These are phyloP conservation scores for Gastrolobium villosum DNA, from an alignment of 306 rosid genomes.

Conservation along the genomic window DNA sequence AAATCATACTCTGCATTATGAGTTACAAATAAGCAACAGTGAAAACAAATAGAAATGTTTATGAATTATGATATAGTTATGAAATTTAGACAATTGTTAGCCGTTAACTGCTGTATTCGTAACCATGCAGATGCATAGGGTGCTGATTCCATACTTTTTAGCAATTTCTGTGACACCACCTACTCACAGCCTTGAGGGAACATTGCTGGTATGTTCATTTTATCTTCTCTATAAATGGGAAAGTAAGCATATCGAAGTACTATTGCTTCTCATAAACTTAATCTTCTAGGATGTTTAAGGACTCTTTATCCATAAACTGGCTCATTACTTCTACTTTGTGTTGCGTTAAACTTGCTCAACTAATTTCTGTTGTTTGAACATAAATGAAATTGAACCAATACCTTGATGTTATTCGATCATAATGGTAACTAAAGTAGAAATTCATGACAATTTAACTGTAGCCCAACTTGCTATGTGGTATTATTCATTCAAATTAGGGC, in stretches of 20 bases:
- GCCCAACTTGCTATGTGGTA: conserved; percentile 19
- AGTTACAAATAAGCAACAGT: background rate
- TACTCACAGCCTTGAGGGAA: conserved; percentile 89
- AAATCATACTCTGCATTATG: background rate
- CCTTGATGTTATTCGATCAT: background rate
- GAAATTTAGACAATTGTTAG: background rate
- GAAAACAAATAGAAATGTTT: conserved; percentile 26
- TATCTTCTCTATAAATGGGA: conserved; percentile 25
- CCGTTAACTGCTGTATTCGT: conserved; percentile 29
- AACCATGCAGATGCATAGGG: conserved; percentile 82
- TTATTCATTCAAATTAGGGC: background rate
- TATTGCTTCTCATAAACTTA: conserved; percentile 11
- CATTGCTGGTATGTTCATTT: conserved; percentile 78
- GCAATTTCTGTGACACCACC: conserved; percentile 82
- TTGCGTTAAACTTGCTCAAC: conserved; percentile 18
- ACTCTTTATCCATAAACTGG: background rate
- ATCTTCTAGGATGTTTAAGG: conserved; percentile 33
- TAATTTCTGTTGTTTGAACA: conserved; percentile 22
- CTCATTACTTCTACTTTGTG: conserved; percentile 24
- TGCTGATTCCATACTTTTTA: conserved; percentile 81
- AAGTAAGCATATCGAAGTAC: conserved; percentile 27
- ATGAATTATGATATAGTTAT: conserved; percentile 13
- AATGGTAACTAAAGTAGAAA: background rate
- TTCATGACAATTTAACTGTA: background rate
- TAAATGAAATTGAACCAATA: conserved; percentile 5